These are phyloP conservation scores for Bipolaris bicolor DNA, from an alignment of 2,329 filamentous ascomycete species.

Conservation along the genomic window DNA sequence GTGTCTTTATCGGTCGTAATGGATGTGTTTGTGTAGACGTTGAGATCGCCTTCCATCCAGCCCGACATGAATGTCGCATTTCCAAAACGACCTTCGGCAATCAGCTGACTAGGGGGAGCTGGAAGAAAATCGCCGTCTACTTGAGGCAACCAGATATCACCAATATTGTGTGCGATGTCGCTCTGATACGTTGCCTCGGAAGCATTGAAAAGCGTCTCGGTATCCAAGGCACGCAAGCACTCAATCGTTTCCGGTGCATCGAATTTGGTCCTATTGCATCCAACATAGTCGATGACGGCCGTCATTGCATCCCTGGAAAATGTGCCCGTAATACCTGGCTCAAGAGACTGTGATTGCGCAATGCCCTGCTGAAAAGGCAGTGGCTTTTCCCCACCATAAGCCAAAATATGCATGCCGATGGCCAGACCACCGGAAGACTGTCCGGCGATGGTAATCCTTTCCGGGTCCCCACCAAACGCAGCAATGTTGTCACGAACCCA, in stretches of 20 bases:
- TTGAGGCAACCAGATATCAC: conserved; percentile 59
- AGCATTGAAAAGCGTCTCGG: conserved; percentile 52
- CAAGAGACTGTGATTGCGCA: conserved; percentile 56
- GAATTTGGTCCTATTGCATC: conserved; percentile 51
- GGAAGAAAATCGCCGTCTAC: conserved; percentile 60
- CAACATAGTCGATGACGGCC: conserved; percentile 51
- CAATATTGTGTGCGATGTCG: conserved; percentile 49
- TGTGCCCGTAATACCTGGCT: conserved; percentile 56
- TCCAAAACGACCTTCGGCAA: conserved; percentile 51
- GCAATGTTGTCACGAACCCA: conserved; percentile 50
- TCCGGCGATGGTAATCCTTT: conserved; percentile 49
- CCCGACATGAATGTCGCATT: conserved; percentile 53
- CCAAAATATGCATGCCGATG: conserved; percentile 43
- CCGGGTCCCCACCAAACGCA: conserved; percentile 43
- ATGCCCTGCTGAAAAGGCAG: conserved; percentile 43
- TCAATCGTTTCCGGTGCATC: conserved; percentile 54
- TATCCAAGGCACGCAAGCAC: conserved; percentile 56
- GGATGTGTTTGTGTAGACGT: conserved; percentile 50
- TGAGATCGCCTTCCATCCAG: conserved; percentile 56
- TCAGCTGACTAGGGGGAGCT: conserved; percentile 51
- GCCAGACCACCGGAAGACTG: conserved; percentile 47
- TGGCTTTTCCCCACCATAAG: conserved; percentile 39
- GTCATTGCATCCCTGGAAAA: conserved; percentile 58
- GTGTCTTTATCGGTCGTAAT: conserved; percentile 53
- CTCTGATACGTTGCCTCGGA: conserved; percentile 52